Base-by-base conservation (phyloP, 2,329 filamentous ascomycete genomes). In the Fusarium sp. region DNA sequence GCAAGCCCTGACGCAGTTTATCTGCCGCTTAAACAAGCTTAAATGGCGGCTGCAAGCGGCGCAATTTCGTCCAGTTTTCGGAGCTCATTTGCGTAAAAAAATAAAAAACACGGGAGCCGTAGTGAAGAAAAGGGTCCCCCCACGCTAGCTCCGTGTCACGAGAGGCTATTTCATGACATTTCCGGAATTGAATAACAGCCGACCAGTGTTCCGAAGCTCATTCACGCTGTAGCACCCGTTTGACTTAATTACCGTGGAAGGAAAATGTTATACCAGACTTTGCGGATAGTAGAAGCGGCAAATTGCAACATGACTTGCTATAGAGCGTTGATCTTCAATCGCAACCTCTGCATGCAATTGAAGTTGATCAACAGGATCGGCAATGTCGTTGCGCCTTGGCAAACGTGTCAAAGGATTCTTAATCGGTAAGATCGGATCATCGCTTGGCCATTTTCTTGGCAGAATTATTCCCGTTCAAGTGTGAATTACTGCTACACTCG, bases 11-110 rank as follows among this genome's bases (percentile, higher is more conserved):
- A 27, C 27, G 32, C 27, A 49, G 48, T n/a, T 17, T 50, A 45
- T n/a, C 40, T 71, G 32, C 50, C 50, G 55, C 44, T 37, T 18
- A 72, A 71, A 71, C 69, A 71, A 71, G 69, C 69, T 71, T 71
- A 71, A 72, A 52, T 66, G 30, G n/a, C 9, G 56, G 49, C 11
- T 48, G 46, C 41, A 48, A 60, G 32, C 64, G 58, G 50, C 37
- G 32, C 33, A 42, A 49, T 38, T 33, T 64, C 40, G 32, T 46
- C 53, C 63, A 56, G 38, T 30, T 33, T 27, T 48, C 41, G 41
- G 33, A 48, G 17, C 20, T 27, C 11, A 26, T 45, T 40, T 48
- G 32, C 14, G 48, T 18, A 30, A 41, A 18, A 10, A 30, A 23
- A 23, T 5, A 30, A 30, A 30, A 30, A 41, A 56, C 18, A 62